Evolutionary conservation across 768 basidiomycete genomes (phyloP), one percentile per base, ranked within the genome.

Genomic region (Xanthoconium purpureum): DNA sequence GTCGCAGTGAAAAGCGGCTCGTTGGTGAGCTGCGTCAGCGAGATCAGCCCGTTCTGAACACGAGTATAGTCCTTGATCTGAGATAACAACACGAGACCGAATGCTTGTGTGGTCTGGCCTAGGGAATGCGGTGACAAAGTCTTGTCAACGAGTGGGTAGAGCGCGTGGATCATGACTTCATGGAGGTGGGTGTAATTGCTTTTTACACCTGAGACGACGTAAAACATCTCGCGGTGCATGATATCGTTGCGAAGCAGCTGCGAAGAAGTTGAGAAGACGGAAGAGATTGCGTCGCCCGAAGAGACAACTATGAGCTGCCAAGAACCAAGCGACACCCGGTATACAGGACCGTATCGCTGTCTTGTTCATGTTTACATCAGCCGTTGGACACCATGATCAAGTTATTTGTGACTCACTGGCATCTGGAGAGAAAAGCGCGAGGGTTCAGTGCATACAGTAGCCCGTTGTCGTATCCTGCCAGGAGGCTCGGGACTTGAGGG

Each of bases 61-160:
- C 5, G 47, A 17, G 18, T 8, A 24, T 64, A 12, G 2, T 45
- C n/a, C 40, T 52, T 57, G 51, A 70, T 53, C 30, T 58, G 47
- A 2, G 57, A 51, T 2, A 63, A 51, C 33, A 67, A 14, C 1
- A 45, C 35, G 10, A 42, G 46, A 12, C 66, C 61, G n/a, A 67
- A 63, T 0, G 32, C 6, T 6, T 43, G 54, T 1, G 58, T 59
- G 12, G 63, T 55, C 14, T 61, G 44, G n/a, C 39, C 57, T 12
- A 68, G 32, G 2, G 49, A 50, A 29, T 47, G 59, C 5, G 24
- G 57, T 0, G 67, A 65, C 29, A 68, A 48, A 5, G 32, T 14
- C 44, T 20, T 67, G 47, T 65, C 67, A 17, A 68, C 40, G 1
- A 68, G 54, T 1, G 68, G 68, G 15, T 55, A 67, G 30, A 69